These are phyloP conservation scores for Chrysanthemum seticuspe DNA, from an alignment of 129 eudicot species.

Conservation along the genomic window DNA sequence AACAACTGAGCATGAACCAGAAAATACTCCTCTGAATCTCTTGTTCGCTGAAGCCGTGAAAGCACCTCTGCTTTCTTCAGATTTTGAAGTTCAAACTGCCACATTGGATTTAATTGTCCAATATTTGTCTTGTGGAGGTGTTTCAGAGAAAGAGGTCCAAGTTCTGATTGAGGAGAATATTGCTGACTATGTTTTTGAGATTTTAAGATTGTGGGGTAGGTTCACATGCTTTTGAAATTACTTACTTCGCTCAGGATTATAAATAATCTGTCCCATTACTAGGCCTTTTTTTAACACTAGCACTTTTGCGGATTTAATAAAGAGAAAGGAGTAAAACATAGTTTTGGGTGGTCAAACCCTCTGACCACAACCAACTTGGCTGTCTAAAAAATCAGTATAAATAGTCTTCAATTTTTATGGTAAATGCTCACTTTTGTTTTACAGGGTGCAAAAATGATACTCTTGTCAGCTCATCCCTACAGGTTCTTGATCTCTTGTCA, in stretches of 20 bases:
- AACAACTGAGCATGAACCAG: slow-evolving; percentile 44
- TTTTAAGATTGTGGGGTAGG: slow-evolving; percentile 82
- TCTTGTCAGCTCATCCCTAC: slow-evolving; percentile 64
- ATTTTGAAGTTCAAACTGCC: slow-evolving; percentile 72
- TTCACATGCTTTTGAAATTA: slow-evolving; percentile 15
- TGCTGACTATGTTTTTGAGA: slow-evolving; percentile 90
- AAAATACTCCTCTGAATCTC: slow-evolving; percentile 52
- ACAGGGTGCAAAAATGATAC: slow-evolving; percentile 82
- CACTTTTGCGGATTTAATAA: background rate
- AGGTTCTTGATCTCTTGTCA: slow-evolving; percentile 79
- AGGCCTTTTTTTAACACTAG: background rate
- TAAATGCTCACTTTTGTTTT: slow-evolving; percentile 15
- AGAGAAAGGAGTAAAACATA: slow-evolving; percentile 13
- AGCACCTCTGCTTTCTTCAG: slow-evolving; percentile 87
- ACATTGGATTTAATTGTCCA: slow-evolving; percentile 58
- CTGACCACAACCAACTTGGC: background rate
- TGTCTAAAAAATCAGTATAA: background rate
- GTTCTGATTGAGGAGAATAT: slow-evolving; percentile 83
- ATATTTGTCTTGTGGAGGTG: slow-evolving; percentile 62
- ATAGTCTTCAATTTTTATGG: background rate
- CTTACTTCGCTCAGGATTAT: slow-evolving; percentile 12
- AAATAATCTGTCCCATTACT: background rate
- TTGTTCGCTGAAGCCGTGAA: slow-evolving; percentile 98
- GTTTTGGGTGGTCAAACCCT: slow-evolving; percentile 2
- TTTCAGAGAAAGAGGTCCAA: slow-evolving; percentile 56